phyloP scores from a whole-genome alignment of 257 asterid genomes.

The Scutellaria baicalensis region DNA sequence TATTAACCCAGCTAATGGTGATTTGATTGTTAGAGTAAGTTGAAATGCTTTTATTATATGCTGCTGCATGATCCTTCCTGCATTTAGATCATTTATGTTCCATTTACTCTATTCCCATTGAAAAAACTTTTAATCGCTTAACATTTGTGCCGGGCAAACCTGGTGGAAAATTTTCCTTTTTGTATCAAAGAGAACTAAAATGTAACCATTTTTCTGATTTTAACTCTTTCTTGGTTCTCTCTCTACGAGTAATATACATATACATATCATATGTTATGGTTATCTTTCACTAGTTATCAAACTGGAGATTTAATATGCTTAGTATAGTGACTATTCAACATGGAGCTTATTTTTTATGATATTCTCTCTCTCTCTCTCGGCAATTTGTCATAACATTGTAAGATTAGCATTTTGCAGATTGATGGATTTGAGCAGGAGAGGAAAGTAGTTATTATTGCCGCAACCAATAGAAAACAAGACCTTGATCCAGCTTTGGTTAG shows the following conservation, averaged over 20 bases:
- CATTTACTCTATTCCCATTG: not conserved
- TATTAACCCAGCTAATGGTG: not conserved
- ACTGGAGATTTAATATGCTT: not conserved
- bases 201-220: too few relatives aligned
- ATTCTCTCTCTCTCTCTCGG: not conserved
- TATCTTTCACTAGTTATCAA: not conserved
- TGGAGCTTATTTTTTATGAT: not conserved
- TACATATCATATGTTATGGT: not conserved
- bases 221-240: not conserved
- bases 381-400: not conserved
- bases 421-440: slow-evolving; percentile 98
- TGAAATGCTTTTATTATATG: not conserved
- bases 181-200: too few relatives aligned
- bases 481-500: slow-evolving; percentile 95
- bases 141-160: not conserved
- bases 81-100: not conserved
- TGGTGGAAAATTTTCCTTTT: not conserved
- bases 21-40: not conserved
- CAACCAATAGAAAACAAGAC: slow-evolving; percentile 93
- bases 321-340: not conserved
- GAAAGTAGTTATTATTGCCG: slow-evolving; percentile 91
- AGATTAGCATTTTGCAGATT: slow-evolving; percentile 47
- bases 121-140: not conserved
- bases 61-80: not conserved
- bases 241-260: not conserved